A percentile compares a stretch with the other conserved stretches of the same genome.
Conservation (phyloP, 148 eudicot genomes). For the Linanthus parryae region DNA sequence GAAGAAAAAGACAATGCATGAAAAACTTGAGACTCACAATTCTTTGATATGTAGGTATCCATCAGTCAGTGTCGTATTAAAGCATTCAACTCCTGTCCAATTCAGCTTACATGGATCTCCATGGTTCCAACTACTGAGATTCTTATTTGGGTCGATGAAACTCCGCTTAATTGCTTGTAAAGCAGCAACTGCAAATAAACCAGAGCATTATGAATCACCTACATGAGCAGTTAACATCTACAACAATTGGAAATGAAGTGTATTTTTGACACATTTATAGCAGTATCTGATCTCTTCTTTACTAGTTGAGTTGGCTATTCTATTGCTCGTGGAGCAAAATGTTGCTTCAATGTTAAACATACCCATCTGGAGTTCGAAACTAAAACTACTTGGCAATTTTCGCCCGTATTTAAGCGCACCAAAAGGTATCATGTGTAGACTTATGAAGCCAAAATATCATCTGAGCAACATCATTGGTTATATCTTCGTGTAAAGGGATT, state of each 20-base stretch:
- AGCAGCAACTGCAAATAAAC: constrained; percentile 15
- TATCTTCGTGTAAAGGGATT: too few relatives aligned
- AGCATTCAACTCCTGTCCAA: constrained; percentile 27
- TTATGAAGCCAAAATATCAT: too few relatives aligned
- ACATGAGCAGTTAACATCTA: background rate
- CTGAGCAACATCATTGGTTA: too few relatives aligned
- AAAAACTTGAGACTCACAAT: constrained; percentile 12
- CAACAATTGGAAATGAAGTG: constrained; percentile 2
- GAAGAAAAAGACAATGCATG: background rate
- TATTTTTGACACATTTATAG: too few relatives aligned
- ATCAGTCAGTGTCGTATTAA: constrained; percentile 5
- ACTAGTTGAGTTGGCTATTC: too few relatives aligned
- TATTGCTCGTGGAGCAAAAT: too few relatives aligned
- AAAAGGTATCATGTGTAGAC: too few relatives aligned
- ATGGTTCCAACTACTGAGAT: constrained; percentile 20
- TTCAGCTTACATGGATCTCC: constrained; percentile 22
- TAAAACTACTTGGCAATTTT: too few relatives aligned
- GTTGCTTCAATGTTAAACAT: too few relatives aligned
- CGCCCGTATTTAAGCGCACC: too few relatives aligned
- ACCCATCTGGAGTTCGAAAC: too few relatives aligned
- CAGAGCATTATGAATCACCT: constrained; percentile 1
- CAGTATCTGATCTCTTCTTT: too few relatives aligned
- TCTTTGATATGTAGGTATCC: constrained; percentile 25
- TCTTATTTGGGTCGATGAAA: constrained; percentile 20
- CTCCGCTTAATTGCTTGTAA: constrained; percentile 14